Base-by-base conservation (phyloP, 176 grass and related monocot genomes). In the Typha latifolia region DNA sequence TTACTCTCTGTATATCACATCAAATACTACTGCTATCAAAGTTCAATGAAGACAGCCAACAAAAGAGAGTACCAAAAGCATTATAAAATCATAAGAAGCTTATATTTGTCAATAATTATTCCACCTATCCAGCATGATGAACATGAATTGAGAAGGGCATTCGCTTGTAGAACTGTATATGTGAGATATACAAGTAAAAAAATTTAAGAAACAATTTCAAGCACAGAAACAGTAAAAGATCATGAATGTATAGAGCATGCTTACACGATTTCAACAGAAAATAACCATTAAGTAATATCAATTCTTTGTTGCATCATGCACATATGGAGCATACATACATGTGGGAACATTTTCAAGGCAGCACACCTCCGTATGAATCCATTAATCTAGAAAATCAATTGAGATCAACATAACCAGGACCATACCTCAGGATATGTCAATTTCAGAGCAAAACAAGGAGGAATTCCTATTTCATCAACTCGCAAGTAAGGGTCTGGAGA, bases 401-500 rank as follows among this genome's bases (percentile, higher is more conserved):
- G 20, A 66, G 53, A 9, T 63, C 32, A 78, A 69, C 57, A 49
- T 10, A 43, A 75, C 68, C 14, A 51, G 26, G 50, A 71, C 77
- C 1, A 29, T 88, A 91, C 88, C 92, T 96, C 88, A 72, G 88
- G 87, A 72, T 96, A 96, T 16, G 92, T 89, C 70, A 96, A 81
- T 24, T 70, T 81, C 77, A 52, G 81, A 4, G 92, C 92, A 79
- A 91, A 91, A 84, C 83, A 86, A 43, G 92, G 92, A 84, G 92
- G 92, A 77, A 96, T 96, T 16, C 92, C 92, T 48, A 96, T 91
- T 85, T 96, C 88, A 68, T 91, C 91, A 69, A 96, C 88, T 63
- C 85, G 88, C 69, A 96, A 89, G 75, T 86, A 91, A 0, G 88
- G 88, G 86, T 96, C 92, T 15, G 88, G 92, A 74, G 92, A 96